phyloP scores from a whole-genome alignment of 2,329 filamentous ascomycete species.

The Hypoxylon sp. region DNA sequence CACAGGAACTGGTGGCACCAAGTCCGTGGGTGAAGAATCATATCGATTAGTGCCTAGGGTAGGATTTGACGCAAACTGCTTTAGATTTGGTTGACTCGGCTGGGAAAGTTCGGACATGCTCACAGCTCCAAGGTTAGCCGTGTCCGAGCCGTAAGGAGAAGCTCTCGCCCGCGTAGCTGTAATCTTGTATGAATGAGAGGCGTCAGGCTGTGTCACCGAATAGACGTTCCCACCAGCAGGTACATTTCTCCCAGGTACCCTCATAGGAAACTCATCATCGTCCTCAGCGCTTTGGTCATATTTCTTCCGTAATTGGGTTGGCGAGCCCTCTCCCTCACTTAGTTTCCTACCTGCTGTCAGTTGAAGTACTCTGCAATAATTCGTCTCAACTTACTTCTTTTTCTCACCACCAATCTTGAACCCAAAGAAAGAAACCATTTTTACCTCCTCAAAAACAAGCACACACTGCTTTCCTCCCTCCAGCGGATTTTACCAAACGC shows the following conservation, averaged over 20 bases:
- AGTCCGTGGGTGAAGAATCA: slow-evolving; percentile 55
- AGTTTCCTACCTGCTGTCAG: slow-evolving; percentile 54
- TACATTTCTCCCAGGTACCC: slow-evolving; percentile 29
- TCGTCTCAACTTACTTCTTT: slow-evolving; percentile 66
- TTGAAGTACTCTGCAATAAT: slow-evolving; percentile 15
- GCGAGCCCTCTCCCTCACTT: slow-evolving; percentile 50
- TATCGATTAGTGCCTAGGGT: slow-evolving; percentile 55
- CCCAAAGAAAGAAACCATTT: slow-evolving; percentile 73
- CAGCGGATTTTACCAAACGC: slow-evolving; percentile 24
- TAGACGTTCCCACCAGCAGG: slow-evolving; percentile 27
- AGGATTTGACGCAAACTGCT: slow-evolving; percentile 50
- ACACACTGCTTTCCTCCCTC: slow-evolving; percentile 31
- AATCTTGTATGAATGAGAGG: slow-evolving; percentile 56
- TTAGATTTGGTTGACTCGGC: slow-evolving; percentile 49
- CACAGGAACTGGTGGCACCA: slow-evolving; percentile 55
- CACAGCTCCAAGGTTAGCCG: slow-evolving; percentile 58
- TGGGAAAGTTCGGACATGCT: slow-evolving; percentile 63
- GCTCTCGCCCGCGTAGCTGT: slow-evolving; percentile 46
- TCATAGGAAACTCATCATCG: slow-evolving; percentile 34
- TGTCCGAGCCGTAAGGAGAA: slow-evolving; percentile 53
- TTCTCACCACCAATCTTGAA: slow-evolving; percentile 69
- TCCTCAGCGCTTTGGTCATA: slow-evolving; percentile 23
- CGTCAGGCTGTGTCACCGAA: slow-evolving; percentile 58
- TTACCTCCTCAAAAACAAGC: slow-evolving; percentile 32
- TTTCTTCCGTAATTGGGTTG: slow-evolving; percentile 45